Evolutionary conservation across 2,329 filamentous ascomycete genomes (phyloP), one percentile per base, ranked within the genome.

Genomic region (Sporothrix inflata): DNA sequence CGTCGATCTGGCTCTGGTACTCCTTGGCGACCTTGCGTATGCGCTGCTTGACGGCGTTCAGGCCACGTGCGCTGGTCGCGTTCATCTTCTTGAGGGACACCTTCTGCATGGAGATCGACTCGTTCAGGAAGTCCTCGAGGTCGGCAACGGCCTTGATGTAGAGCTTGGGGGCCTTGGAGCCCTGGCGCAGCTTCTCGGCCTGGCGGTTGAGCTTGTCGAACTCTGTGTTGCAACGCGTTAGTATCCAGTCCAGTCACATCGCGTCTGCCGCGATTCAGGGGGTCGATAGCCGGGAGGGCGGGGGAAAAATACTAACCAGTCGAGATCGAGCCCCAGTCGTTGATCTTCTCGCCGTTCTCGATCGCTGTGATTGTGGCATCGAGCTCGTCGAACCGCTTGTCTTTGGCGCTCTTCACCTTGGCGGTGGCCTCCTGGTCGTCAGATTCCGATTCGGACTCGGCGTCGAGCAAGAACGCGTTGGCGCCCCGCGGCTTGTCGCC

Each of bases 1-100:
- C 88, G 77, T 97, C 94, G 78, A 99, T 91, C 79, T 97, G 93
- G 74, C 88, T 86, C 79, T 93, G 89, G 84, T 95, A 95, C 76
- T 98, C 95, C 85, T 97, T 97, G 88, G 95, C 97, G 85, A 95
- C 95, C 89, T 98, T 98, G 89, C 95, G 94, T 86, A 99, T 94
- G 85, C 94, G 94, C 83, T 99, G 96, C 85, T 98, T 97, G 79
- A 98, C 93, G 75, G 94, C 94, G 82, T 98, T 99, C 79, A 99
- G 89, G 79, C 94, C 94, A 84, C 94, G 93, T 76, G 94, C 92
- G 80, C 95, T 97, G 80, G 91, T 96, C 74, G 94, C 94, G 85
- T 97, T 99, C 94, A 98, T 97, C 88, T 98, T 98, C 90, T 98
- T 98, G 75, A 91, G 90, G 2, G 93, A 92, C 77, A 97, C 92